Evolutionary conservation across 208 protist genomes (phyloP).

Genomic region (Lotmaria passim): DNA sequence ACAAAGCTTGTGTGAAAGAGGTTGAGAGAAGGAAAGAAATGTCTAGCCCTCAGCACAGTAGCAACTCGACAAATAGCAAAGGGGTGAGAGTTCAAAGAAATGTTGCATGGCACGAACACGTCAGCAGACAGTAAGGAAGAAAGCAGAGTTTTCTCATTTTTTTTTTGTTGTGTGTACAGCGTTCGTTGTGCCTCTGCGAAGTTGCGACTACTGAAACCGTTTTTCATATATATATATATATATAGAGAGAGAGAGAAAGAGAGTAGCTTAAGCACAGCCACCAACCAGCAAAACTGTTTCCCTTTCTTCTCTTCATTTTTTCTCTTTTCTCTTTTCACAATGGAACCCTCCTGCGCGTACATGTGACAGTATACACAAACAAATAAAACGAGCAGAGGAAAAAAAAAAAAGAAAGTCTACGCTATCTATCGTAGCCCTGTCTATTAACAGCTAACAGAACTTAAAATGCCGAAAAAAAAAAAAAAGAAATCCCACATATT

Average conservation of each 20-base stretch:
- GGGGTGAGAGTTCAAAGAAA: too few species aligned
- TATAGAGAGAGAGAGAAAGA: background rate
- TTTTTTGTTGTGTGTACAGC: too few species aligned
- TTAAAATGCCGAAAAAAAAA: background rate
- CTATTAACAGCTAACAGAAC: background rate
- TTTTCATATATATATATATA: background rate
- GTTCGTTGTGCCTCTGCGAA: too few species aligned
- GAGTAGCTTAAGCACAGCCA: background rate
- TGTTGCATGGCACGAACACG: too few species aligned
- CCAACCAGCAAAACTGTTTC: background rate
- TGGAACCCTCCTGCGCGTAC: background rate
- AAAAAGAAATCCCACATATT: background rate
- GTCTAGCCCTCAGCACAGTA: background rate
- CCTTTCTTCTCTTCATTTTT: background rate
- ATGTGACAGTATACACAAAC: background rate
- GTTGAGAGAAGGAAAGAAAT: background rate
- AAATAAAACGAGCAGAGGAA: background rate
- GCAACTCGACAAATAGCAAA: background rate
- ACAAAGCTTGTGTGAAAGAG: background rate
- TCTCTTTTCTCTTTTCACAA: background rate
- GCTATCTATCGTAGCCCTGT: background rate
- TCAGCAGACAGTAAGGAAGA: too few species aligned
- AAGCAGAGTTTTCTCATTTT: too few species aligned
- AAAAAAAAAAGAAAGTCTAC: too few species aligned
- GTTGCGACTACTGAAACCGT: background rate